Percentiles rank a stretch among this genome's conserved stretches.
Evolutionary conservation across 164 flowering plant genomes (phyloP).

Genomic region (Magnolia officinalis): DNA sequence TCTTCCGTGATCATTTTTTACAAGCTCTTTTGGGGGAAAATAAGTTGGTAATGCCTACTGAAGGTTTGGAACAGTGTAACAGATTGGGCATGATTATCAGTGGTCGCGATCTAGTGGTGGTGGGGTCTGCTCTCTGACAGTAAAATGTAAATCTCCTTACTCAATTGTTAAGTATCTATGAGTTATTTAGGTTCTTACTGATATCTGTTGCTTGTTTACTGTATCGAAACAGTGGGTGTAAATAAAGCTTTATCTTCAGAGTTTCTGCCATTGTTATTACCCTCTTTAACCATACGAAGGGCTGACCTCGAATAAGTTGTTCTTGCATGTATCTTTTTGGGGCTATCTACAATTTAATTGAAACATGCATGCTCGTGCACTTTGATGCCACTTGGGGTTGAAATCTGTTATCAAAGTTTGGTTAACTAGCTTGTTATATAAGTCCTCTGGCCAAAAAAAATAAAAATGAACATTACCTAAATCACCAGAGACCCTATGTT

Average conservation of each 20-base stretch:
- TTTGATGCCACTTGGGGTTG: too few species aligned
- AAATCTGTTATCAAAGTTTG: too few species aligned
- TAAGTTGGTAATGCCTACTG: conserved; percentile 12
- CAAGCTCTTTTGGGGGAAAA: conserved; percentile 16
- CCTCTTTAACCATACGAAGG: not conserved
- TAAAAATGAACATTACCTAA: too few species aligned
- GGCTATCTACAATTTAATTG: conserved; percentile 12
- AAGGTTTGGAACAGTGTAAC: not conserved
- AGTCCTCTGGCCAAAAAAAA: too few species aligned
- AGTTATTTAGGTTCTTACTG: conserved; percentile 19
- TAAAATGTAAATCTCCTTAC: conserved; percentile 18
- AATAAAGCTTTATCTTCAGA: conserved; percentile 13
- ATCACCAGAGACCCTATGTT: too few species aligned
- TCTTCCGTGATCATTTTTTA: conserved; percentile 6
- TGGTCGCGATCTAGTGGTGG: not conserved
- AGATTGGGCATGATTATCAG: not conserved
- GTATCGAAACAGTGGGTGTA: conserved; percentile 6
- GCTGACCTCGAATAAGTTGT: conserved; percentile 3
- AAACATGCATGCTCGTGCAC: too few species aligned
- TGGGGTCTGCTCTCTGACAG: conserved; percentile 16
- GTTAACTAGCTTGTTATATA: too few species aligned
- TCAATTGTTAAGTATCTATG: conserved; percentile 11
- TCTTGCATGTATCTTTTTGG: not conserved
- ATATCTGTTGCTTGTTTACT: conserved; percentile 7
- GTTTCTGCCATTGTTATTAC: conserved; percentile 3